phyloP scores from a whole-genome alignment of 148 eudicot species.

The Vaccinium macrocarpon region DNA sequence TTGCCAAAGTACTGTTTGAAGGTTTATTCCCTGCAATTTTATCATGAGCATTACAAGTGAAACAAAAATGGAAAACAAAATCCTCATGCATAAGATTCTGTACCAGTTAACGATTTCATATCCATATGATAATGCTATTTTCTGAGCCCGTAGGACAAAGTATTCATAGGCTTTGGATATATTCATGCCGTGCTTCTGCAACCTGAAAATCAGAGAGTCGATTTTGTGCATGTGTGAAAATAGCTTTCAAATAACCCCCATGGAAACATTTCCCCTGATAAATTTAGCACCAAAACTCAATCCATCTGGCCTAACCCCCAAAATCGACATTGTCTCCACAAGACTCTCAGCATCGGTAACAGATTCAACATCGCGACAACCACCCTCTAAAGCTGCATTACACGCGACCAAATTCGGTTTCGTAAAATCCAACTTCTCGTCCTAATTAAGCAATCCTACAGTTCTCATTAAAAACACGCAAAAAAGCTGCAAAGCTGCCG shows the following conservation, averaged over 20 bases:
- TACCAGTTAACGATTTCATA: conserved; percentile 91
- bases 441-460: conserved; percentile 75
- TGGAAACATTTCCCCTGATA: background rate
- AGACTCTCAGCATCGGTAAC: conserved; percentile 66
- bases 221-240: background rate
- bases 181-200: conserved; percentile 40
- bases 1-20: conserved; percentile 76
- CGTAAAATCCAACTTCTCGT: conserved; percentile 73
- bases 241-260: background rate
- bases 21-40: conserved; percentile 81
- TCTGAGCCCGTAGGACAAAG: conserved; percentile 80
- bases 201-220: conserved; percentile 41
- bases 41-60: conserved; percentile 17
- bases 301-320: conserved; percentile 70
- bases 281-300: conserved; percentile 48
- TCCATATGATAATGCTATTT: conserved; percentile 83
- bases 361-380: conserved; percentile 64
- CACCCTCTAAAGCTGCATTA: conserved; percentile 84
- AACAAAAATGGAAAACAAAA: conserved; percentile 17
- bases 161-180: conserved; percentile 63
- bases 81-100: background rate
- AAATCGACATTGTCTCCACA: conserved; percentile 62
- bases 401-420: conserved; percentile 71
- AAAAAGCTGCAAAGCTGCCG: conserved; percentile 56
- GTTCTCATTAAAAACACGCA: conserved; percentile 66